Base-by-base conservation (phyloP, 2,329 filamentous ascomycete species). In the Colletotrichum echinochloae region DNA sequence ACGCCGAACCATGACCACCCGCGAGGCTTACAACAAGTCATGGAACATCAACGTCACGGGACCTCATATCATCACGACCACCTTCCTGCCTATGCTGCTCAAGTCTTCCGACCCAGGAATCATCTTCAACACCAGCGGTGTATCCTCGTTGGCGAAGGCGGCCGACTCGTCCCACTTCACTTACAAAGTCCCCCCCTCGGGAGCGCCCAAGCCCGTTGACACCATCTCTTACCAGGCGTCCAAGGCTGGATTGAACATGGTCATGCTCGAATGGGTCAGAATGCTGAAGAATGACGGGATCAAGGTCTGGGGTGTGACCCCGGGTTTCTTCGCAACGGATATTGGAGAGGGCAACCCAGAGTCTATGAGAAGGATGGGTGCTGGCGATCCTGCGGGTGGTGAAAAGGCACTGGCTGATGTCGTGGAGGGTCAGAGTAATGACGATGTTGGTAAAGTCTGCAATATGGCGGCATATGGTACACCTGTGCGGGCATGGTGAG, bases 21-120 rank as follows among this genome's bases (percentile, higher is more conserved):
- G 86, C 11, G 78, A 82, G 35, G 75, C 78, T 26, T 85, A 81
- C 73, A 86, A 83, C 74, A 79, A 81, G 57, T 76, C 83, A 6
- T 88, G 82, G 76, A 79, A 87, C 56, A 78, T 85, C 72, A 89
- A 89, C 73, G 83, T 86, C 9, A 76, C 84, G 0, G 84, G 86
- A 7, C 81, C 83, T 0, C 76, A 81, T 52, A 74, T 81, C 41
- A 60, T 82, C 26, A 82, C 81, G 0, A 73, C 74, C 26, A 76
- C 76, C 0, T 77, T 81, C 62, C 66, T 77, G 8, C 84, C 84
- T 0, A 75, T 87, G 0, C 79, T 87, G 0, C 76, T 86, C 14
- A 78, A 80, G 55, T 82, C 82, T 0, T 54, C 77, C 0, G 78
- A 83, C 52, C 84, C 84, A 0, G 77, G 84, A 3, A 74, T 87